These are phyloP conservation scores for Mycena metata DNA, from an alignment of 768 basidiomycete genomes.

Conservation along the genomic window DNA sequence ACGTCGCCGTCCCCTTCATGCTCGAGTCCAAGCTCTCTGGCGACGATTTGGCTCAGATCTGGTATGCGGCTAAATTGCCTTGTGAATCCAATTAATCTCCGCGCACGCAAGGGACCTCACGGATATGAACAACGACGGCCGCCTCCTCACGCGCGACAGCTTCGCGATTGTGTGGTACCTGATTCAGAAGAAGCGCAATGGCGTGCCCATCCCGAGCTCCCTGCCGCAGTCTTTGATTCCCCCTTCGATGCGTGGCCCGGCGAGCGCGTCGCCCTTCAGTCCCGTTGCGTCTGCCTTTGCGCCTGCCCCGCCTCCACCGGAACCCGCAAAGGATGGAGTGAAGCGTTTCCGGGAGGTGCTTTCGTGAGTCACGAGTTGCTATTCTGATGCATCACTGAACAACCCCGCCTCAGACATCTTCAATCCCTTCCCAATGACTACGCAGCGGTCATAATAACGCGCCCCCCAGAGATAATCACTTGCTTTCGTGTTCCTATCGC, in stretches of 20 bases:
- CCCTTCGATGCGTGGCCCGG: conserved; percentile 75
- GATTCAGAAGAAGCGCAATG: conserved; percentile 85
- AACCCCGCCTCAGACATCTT: conserved; percentile 38
- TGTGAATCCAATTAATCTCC: conserved; percentile 19
- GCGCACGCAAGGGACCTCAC: conserved; percentile 83
- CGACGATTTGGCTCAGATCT: conserved; percentile 88
- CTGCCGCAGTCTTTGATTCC: conserved; percentile 85
- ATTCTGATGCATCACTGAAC: not conserved
- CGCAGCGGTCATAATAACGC: no score
- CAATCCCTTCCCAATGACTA: conserved; percentile 43
- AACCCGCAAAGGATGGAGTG: conserved; percentile 58
- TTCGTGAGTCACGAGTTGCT: conserved; percentile 37
- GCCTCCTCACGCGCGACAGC: conserved; percentile 87
- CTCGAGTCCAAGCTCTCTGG: conserved; percentile 88
- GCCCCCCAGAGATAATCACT: no score
- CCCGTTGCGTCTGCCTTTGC: conserved; percentile 36
- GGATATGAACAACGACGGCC: conserved; percentile 90
- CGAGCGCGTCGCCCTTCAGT: conserved; percentile 57
- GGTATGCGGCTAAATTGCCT: conserved; percentile 64
- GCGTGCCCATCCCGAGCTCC: conserved; percentile 78
- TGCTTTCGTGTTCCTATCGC: no score
- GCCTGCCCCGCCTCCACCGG: conserved; percentile 58
- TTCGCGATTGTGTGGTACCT: conserved; percentile 97
- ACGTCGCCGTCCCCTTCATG: conserved; percentile 97
- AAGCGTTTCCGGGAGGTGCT: conserved; percentile 53